phyloP scores from a whole-genome alignment of 106 monocot genomes.

The Acorus gramineus region DNA sequence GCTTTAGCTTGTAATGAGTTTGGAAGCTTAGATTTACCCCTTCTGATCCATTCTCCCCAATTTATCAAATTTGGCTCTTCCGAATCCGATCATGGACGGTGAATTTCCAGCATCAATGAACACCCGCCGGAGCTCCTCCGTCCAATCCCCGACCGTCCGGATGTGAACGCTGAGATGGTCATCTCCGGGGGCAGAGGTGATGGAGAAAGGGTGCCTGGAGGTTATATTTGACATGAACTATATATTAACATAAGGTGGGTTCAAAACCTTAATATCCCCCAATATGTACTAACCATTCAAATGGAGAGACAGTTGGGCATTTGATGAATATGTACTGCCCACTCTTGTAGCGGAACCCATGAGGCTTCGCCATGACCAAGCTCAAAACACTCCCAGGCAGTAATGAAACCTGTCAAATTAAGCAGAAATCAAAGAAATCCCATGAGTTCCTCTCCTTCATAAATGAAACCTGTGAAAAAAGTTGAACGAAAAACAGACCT shows the following conservation, averaged over 20 bases:
- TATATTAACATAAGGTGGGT: too few species aligned
- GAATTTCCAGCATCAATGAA: conserved; percentile 51
- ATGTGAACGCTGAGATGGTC: conserved; percentile 74
- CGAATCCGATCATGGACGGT: conserved; percentile 2
- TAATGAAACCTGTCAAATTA: conserved; percentile 41
- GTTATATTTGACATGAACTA: neutral
- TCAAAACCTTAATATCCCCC: too few species aligned
- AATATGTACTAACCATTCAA: conserved; percentile 55
- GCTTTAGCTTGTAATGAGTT: neutral
- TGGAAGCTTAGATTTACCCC: conserved; percentile 19
- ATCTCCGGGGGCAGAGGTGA: conserved; percentile 87
- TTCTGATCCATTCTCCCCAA: conserved; percentile 11
- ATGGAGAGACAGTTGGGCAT: conserved; percentile 72
- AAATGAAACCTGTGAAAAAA: too few species aligned
- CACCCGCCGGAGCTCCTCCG: conserved; percentile 57
- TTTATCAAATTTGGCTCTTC: conserved; percentile 31
- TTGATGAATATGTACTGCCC: conserved; percentile 84
- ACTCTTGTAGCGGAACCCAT: conserved; percentile 72
- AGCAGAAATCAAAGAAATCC: neutral
- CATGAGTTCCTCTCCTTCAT: neutral
- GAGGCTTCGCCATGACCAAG: conserved; percentile 68
- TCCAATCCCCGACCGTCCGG: conserved; percentile 71
- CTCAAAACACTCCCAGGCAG: conserved; percentile 68
- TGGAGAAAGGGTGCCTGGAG: conserved; percentile 81
- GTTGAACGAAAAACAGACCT: conserved; percentile 26